phyloP scores from a whole-genome alignment of 768 basidiomycete species.

The Leucogyrophana mollusca region DNA sequence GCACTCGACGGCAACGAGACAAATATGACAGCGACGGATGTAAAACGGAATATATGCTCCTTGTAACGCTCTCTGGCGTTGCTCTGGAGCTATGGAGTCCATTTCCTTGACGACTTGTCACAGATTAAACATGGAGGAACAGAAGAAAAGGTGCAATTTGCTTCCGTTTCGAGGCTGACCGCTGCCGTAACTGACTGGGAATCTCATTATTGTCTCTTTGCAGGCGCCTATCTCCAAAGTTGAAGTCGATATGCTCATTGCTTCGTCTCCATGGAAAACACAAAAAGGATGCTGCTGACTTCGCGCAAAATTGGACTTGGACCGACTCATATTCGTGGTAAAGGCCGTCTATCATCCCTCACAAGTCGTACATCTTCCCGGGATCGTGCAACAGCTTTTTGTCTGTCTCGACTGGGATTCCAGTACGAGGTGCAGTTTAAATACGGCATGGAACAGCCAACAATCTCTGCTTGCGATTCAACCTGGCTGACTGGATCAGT shows the following conservation, averaged over 20 bases:
- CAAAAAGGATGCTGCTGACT: not conserved
- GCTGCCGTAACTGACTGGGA: too few species aligned
- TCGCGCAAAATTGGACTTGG: not conserved
- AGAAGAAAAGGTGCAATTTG: too few species aligned
- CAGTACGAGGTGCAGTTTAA: constrained; percentile 2
- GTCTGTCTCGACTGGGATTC: constrained; percentile 2
- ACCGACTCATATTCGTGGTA: not conserved
- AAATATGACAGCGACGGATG: too few species aligned
- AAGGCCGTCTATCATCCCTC: not conserved
- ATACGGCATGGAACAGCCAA: not conserved
- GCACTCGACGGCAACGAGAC: too few species aligned
- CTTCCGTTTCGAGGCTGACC: too few species aligned
- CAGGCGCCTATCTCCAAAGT: too few species aligned
- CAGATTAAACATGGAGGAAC: too few species aligned
- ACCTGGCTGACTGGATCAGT: constrained; percentile 7
- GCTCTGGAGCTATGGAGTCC: too few species aligned
- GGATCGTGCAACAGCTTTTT: constrained; percentile 3
- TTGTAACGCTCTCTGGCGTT: too few species aligned
- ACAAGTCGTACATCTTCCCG: not conserved
- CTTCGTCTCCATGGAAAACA: constrained; percentile 3
- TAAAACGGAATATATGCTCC: too few species aligned
- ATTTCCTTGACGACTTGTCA: too few species aligned
- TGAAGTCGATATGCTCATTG: not conserved
- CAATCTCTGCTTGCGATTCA: not conserved
- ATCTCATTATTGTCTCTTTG: too few species aligned